Percentiles rank a stretch among this genome's conserved stretches.
phyloP scores from a whole-genome alignment of 164 flowering plant species.

The Amborella trichopoda region DNA sequence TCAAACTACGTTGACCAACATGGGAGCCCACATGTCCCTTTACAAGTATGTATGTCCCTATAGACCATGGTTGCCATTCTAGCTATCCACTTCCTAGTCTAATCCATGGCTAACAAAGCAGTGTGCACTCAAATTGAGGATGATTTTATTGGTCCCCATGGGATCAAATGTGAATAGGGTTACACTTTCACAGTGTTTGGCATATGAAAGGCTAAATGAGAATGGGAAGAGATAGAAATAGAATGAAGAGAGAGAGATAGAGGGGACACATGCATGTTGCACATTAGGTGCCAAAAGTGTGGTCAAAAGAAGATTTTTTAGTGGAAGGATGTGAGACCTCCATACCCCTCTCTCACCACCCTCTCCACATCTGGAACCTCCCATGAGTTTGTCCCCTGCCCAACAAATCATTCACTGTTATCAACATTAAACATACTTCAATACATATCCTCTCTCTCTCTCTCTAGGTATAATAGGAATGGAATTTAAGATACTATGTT shows the following conservation, averaged over 20 bases:
- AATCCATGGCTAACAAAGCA: neutral
- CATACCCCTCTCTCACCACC: slow-evolving; percentile 36
- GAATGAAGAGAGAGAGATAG: slow-evolving; percentile 7
- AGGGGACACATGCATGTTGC: slow-evolving; percentile 9
- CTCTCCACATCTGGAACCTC: slow-evolving; percentile 30
- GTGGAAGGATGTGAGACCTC: slow-evolving; percentile 27
- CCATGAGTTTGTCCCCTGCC: slow-evolving; percentile 36
- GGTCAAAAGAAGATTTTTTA: slow-evolving; percentile 24
- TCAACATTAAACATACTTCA: neutral
- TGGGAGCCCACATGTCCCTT: no score
- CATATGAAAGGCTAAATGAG: neutral
- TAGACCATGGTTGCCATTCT: no score
- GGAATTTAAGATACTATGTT: no score
- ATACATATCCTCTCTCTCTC: neutral
- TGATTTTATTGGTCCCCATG: neutral
- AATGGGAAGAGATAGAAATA: slow-evolving; percentile 7
- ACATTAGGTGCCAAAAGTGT: slow-evolving; percentile 11
- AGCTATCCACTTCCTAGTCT: no score
- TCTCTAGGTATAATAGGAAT: no score
- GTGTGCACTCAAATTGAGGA: neutral
- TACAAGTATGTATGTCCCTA: no score
- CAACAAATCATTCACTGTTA: slow-evolving; percentile 12
- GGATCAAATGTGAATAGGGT: neutral
- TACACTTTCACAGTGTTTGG: neutral
- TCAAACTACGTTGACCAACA: no score